Evolutionary conservation across 352 stramenopile genomes (phyloP).

Genomic region (Pythium dissotocum): DNA sequence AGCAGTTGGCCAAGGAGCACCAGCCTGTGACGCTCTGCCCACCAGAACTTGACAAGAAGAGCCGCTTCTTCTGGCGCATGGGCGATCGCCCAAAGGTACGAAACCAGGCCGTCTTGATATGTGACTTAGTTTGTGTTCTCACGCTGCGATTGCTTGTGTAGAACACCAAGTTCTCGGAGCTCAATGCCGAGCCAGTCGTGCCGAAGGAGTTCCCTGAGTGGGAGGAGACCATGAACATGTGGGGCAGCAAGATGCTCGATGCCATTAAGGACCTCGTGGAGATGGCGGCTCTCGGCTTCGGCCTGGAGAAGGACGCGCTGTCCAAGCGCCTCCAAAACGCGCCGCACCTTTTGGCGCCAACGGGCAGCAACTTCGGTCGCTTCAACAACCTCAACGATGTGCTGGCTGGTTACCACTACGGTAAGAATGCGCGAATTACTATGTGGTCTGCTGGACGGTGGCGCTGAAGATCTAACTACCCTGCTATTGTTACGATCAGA

Average conservation of each 20-base stretch:
- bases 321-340: conserved; percentile 78
- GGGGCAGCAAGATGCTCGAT: conserved; percentile 89
- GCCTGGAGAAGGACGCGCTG: conserved; percentile 78
- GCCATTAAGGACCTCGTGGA: conserved; percentile 82
- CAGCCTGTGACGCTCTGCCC: conserved; percentile 83
- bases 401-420: conserved; percentile 92
- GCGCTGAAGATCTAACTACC: background rate
- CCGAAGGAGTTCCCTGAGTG: conserved; percentile 87
- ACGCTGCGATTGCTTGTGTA: conserved; percentile 11
- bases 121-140: background rate
- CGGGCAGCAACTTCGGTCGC: conserved; percentile 85
- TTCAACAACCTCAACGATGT: conserved; percentile 85
- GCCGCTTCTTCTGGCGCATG: conserved; percentile 94
- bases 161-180: conserved; percentile 76
- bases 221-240: conserved; percentile 90
- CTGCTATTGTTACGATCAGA: conserved; percentile 29
- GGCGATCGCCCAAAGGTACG: conserved; percentile 60
- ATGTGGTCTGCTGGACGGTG: background rate
- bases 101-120: background rate
- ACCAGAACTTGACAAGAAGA: conserved; percentile 92
- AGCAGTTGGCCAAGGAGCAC: conserved; percentile 53
- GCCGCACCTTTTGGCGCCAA: conserved; percentile 90
- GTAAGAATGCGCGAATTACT: conserved; percentile 3
- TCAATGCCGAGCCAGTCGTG: conserved; percentile 89
- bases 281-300: conserved; percentile 87